Evolutionary conservation across 768 basidiomycete species (phyloP).

Genomic region (Russula foetens): DNA sequence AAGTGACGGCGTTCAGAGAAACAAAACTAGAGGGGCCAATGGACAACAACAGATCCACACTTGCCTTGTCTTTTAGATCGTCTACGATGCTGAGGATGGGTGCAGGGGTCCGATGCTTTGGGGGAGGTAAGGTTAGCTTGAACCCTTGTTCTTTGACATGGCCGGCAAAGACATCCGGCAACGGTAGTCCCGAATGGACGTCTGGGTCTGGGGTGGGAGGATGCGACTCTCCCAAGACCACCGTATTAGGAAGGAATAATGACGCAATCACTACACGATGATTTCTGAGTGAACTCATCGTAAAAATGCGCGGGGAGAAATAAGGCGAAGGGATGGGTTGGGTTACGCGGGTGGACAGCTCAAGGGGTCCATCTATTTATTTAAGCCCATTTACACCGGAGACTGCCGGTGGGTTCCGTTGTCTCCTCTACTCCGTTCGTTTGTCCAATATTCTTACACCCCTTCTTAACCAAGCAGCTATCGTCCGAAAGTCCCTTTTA

Average conservation of each 20-base stretch:
- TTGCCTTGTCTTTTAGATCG: constrained; percentile 62
- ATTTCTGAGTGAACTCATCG: constrained; percentile 65
- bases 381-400: not conserved
- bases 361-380: not conserved
- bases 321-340: not conserved
- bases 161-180: constrained; percentile 16
- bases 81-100: constrained; percentile 70
- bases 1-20: not conserved
- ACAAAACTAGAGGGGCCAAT: not conserved
- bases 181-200: constrained; percentile 13
- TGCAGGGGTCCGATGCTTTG: constrained; percentile 24
- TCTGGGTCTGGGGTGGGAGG: constrained; percentile 49
- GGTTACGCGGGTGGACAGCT: not conserved
- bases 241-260: constrained; percentile 75
- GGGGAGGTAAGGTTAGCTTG: constrained; percentile 15
- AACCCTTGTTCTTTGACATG: constrained; percentile 10
- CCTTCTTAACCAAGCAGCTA: not conserved
- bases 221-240: constrained; percentile 50
- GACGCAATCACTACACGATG: constrained; percentile 74
- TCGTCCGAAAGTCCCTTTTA: not conserved
- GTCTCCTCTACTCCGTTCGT: not conserved
- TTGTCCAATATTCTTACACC: not conserved
- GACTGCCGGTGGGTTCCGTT: constrained; percentile 3
- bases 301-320: not conserved
- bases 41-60: constrained; percentile 1